Conservation (phyloP, 371 early-diverging fungal genomes). For the Sporodiniella umbellata region DNA sequence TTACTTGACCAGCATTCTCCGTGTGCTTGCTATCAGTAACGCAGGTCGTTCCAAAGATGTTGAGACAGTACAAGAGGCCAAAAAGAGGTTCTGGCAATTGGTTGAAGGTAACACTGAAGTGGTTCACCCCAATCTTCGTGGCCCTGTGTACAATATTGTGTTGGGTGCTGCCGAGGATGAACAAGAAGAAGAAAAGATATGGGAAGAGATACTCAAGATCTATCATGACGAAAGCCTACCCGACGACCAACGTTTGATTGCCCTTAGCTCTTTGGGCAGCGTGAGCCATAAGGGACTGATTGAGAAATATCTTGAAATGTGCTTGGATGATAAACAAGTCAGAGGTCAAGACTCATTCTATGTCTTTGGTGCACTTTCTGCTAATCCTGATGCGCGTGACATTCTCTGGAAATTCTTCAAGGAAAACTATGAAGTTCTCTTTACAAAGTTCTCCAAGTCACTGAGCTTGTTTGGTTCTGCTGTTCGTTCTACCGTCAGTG, state of each 20-base stretch:
- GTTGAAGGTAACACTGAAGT: constrained; percentile 44
- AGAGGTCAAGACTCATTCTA: constrained; percentile 82
- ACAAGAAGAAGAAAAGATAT: constrained; percentile 56
- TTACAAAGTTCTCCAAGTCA: constrained; percentile 67
- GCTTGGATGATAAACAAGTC: constrained; percentile 67
- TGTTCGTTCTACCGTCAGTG: constrained; percentile 66
- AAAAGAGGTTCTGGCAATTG: constrained; percentile 43
- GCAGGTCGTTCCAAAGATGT: constrained; percentile 40
- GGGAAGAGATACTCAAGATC: constrained; percentile 71
- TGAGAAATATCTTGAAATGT: constrained; percentile 58
- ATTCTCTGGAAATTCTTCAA: constrained; percentile 79
- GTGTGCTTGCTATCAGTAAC: constrained; percentile 43
- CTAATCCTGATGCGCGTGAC: constrained; percentile 62
- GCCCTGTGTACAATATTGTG: constrained; percentile 74
- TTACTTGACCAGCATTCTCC: constrained; percentile 43
- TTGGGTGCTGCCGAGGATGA: constrained; percentile 62
- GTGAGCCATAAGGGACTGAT: constrained; percentile 59
- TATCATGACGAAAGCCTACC: constrained; percentile 64
- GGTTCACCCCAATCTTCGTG: constrained; percentile 84
- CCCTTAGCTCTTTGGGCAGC: constrained; percentile 76
- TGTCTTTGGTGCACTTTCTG: constrained; percentile 52
- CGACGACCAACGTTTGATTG: constrained; percentile 76
- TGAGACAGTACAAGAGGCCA: constrained; percentile 37
- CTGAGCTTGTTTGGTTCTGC: constrained; percentile 75
- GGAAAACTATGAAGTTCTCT: constrained; percentile 65